Evolutionary conservation across 2,329 filamentous ascomycete species (phyloP), one percentile per base, ranked within the genome.

Genomic region (Xylariaceae sp.): DNA sequence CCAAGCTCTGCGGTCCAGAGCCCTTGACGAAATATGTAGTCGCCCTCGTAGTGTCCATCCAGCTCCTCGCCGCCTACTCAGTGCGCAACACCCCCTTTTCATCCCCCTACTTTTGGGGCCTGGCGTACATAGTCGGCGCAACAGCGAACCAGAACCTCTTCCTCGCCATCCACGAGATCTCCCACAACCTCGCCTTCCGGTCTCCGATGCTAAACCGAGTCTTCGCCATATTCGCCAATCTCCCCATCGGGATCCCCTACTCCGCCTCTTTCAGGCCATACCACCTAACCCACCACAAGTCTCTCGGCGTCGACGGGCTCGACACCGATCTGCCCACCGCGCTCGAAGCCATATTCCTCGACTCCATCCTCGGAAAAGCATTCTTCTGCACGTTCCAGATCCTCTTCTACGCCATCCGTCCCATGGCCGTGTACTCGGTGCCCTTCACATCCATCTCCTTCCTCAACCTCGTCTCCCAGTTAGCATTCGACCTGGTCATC

Each of bases 361-460:
- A 99, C 77, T 97, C 91, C 7, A 86, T 99, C 63, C 83, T 93
- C 16, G 94, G 94, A 70, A 99, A 99, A 75, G 87, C 94, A 60
- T 99, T 99, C 78, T 99, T 99, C 81, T 93, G 89, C 76, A 99
- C 94, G 61, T 99, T 97, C 76, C 94, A 99, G 74, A 97, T 99
- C 71, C 82, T 99, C 69, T 99, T 99, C 81, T 99, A 99, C 76
- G 94, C 94, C 64, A 73, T 99, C 46, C 89, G 94, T 14, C 94
- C 94, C 55, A 96, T 97, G 88, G 86, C 92, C 73, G 82, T 99
- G 63, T 96, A 96, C 80, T 83, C 84, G 63, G 81, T 97, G 5
- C 90, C 93, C 36, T 83, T 97, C 70, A 97, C 93, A 47, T 81
- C 80, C 66, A 84, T 97, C 52, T 92, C 97, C 73, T 79, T 84